Evolutionary conservation across 805 yeast species (phyloP), one percentile per base, ranked within the genome.

Genomic region (Starmerella vitae): DNA sequence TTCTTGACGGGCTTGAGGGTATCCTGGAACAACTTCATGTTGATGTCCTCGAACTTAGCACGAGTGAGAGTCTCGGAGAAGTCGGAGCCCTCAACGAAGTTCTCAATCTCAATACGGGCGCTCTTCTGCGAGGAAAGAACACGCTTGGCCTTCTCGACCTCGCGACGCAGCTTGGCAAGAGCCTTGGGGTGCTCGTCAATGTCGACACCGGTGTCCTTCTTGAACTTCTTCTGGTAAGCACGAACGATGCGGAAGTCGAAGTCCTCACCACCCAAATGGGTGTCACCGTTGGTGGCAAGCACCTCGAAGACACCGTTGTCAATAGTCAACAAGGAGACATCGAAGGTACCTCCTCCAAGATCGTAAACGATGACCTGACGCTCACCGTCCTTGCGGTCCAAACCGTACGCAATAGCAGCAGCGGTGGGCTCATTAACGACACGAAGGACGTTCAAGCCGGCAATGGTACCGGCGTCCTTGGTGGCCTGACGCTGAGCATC

Each of bases 121-220:
- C 94, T 84, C 72, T 86, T 84, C 65, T 88, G 94, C 44, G 93
- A 78, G 17, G 96, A 86, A 59, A 88, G 71, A 31, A 94, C 76
- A 70, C 98, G 80, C 76, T 88, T 88, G 39, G 97, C 97, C 72
- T 91, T 84, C 71, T 86, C 97, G 61, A 85, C 94, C 62, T 88
- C 96, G 61, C 95, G 81, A 78, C 88, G 86, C 59, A 86, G 74
- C 68, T 88, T 84, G 55, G 94, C 82, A 56, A 86, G 65, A 30
- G 96, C 86, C 68, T 85, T 81, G 54, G 76, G 71, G 68, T 84
- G 85, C 45, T 72, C 68, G 50, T 82, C 62, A 48, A 88, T 68
- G 62, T 91, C 96, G 56, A 83, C 78, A 56, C 72, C 72, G 62
- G 85, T 76, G 71, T 88, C 88, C 77, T 91, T 82, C 74, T 86